Base-by-base conservation (phyloP, 202 grass and related monocot genomes). In the Eragrostis tef region DNA sequence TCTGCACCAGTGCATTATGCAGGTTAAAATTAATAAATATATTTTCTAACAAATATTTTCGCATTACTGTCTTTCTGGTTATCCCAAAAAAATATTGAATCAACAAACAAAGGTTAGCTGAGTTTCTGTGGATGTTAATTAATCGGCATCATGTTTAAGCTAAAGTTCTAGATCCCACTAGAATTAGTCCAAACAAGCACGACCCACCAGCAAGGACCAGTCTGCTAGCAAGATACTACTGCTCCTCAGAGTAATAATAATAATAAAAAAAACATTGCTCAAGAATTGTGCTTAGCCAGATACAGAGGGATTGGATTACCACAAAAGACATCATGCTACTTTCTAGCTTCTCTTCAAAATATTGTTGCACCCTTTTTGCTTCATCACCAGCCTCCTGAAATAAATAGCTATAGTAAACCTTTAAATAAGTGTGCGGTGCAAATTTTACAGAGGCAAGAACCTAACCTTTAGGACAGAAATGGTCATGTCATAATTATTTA, bases 401-500 rank as follows among this genome's bases (percentile, higher is more conserved):
- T 36, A 62, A 75, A 66, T 71, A 67, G 9, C 6, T 27, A 29
- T 17, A 29, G 5, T 60, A 77, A 87, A 77, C 12, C 11, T 57
- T 70, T 5, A 7, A 36, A 84, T 48, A 26, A 36, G 49, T 36
- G 59, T 27, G 58, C 71, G n/a, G 70, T 27, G 29, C 8, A 25
- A 50, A 56, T 39, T 64, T 12, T 51, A 71, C 13, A 70, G 26
- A 71, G 50, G 45, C 12, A 50, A 72, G 3, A 73, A 64, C 79
- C 64, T 31, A 80, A 97, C 92, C 94, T 98, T 94, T 51, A 98
- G 72, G 70, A 98, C 75, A 84, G 92, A 80, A 83, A 98, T 89
- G 46, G 85, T 82, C 92, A 98, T 93, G 80, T 94, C 94, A 88
- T 93, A 93, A 82, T 98, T 97, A 90, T 97, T 97, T 78, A 93